Base-by-base conservation (phyloP, 208 protist species). In the Borovskyia barvae region DNA sequence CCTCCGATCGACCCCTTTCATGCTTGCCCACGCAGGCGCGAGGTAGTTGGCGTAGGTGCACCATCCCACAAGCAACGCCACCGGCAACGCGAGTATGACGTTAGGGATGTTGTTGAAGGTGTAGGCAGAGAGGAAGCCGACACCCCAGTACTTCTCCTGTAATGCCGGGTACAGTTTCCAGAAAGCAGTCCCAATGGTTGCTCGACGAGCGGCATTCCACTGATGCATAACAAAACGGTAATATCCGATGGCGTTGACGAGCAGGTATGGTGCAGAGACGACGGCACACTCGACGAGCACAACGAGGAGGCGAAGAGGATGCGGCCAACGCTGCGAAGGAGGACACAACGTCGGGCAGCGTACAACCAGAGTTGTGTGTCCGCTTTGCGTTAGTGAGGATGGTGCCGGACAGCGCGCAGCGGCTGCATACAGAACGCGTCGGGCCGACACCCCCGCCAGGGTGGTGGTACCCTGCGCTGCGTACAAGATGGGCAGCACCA, bases 121-220 rank as follows among this genome's bases (percentile, higher is more conserved):
- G 63, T 86, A 94, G 17, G 79, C 75, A 3, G 48, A 49, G 17
- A 94, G 58, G 47, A 78, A 78, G 29, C 78, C 75, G 8, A 90
- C 84, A 53, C 82, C 70, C 84, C 87, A 94, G 68, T 91, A 90
- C 55, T 76, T 77, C 32, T 77, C 53, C 67, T 94, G 87, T 8
- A 94, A 74, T 51, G 60, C 64, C 17, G 72, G 69, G 56, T 90
- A 93, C 19, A 93, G 71, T 30, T 57, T 55, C 80, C 72, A 88
- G 25, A 89, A 88, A 14, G 53, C 60, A 30, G 36, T 5, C n/a
- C 67, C 64, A 12, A 82, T 72, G 17, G 9, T 32, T 11, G 15
- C 30, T 40, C 20, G 30, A 25, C 68, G 45, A 19, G 40, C 33
- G 4, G 52, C 33, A 24, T 58, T 60, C 65, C 73, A 85, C 43